These are phyloP conservation scores for Vaccinium macrocarpon DNA, from an alignment of 148 eudicot species.

Conservation along the genomic window DNA sequence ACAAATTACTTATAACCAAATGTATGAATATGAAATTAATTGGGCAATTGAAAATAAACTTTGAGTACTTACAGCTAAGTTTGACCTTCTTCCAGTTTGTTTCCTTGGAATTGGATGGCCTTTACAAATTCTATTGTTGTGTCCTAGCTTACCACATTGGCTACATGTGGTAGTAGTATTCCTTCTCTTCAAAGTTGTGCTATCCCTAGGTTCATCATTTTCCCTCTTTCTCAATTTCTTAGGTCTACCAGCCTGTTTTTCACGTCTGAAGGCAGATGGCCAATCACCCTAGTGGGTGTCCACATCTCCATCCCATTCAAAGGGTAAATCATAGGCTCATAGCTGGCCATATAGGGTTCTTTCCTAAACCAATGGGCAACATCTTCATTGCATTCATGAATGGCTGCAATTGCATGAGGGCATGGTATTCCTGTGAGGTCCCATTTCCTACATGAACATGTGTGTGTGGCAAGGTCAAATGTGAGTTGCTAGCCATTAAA, in stretches of 20 bases:
- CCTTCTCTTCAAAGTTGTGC: background rate
- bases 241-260: background rate
- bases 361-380: background rate
- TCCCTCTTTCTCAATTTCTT: background rate
- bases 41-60: no score
- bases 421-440: no score
- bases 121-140: background rate
- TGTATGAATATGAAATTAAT: no score
- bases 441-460: no score
- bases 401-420: no score
- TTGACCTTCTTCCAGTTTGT: background rate
- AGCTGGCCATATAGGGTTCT: background rate
- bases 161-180: background rate
- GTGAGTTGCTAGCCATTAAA: no score
- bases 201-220: background rate
- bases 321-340: background rate
- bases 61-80: background rate
- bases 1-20: no score
- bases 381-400: no score
- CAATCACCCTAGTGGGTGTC: background rate
- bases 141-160: background rate
- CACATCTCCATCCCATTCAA: background rate
- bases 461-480: no score
- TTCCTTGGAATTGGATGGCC: background rate
- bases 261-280: background rate